A percentile compares a stretch with the other conserved stretches of the same genome.
Evolutionary conservation across 805 yeast genomes (phyloP).

Genomic region (Starmera quercuum): DNA sequence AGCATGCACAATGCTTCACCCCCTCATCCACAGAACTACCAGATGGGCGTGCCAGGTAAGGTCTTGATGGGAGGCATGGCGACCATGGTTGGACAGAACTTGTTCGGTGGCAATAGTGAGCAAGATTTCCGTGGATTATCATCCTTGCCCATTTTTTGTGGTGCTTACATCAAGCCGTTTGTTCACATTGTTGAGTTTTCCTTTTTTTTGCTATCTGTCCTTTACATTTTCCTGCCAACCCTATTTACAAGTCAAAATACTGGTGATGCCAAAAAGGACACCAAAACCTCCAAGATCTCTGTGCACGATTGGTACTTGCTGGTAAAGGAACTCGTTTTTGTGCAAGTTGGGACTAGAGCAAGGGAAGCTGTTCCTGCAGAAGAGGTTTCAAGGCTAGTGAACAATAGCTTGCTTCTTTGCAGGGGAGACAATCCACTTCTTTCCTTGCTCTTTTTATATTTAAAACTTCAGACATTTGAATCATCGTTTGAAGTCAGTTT

Average conservation of each 20-base stretch:
- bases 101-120: constrained; percentile 16
- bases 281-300: constrained; percentile 3
- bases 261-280: neutral
- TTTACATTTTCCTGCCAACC: constrained; percentile 13
- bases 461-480: constrained; percentile 13
- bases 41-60: constrained; percentile 25
- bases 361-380: constrained; percentile 8
- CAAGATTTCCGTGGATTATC: constrained; percentile 39
- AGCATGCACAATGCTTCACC: constrained; percentile 7
- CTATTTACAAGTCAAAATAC: constrained; percentile 3
- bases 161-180: constrained; percentile 20
- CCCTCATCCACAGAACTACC: constrained; percentile 10
- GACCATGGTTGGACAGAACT: constrained; percentile 32
- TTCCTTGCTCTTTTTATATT: constrained; percentile 7
- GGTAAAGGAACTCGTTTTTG: constrained; percentile 16
- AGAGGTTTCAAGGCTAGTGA: constrained; percentile 12
- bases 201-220: constrained; percentile 17
- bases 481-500: constrained; percentile 9
- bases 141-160: constrained; percentile 30
- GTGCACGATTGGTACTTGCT: constrained; percentile 16
- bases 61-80: constrained; percentile 42
- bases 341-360: constrained; percentile 12
- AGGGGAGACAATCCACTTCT: constrained; percentile 1
- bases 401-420: constrained; percentile 8
- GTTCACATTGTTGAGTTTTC: constrained; percentile 18